Conservation (phyloP, 306 rosid species). For the Argentina anserina region DNA sequence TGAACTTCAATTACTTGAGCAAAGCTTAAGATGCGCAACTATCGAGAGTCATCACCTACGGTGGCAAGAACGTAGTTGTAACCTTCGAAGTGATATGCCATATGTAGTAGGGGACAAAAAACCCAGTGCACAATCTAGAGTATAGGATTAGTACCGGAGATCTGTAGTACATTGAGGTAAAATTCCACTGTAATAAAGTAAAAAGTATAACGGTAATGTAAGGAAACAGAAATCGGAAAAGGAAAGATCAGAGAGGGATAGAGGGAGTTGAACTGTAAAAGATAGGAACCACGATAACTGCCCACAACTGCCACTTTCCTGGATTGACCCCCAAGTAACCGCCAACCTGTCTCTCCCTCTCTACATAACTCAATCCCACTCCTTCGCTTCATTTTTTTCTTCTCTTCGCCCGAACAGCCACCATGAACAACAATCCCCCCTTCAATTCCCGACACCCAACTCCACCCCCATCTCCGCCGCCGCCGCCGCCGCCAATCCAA, state of each 20-base stretch:
- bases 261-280: constrained; percentile 9
- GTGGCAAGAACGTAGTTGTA: too few relatives aligned
- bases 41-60: too few relatives aligned
- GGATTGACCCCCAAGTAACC: constrained; percentile 15
- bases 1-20: too few relatives aligned
- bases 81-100: too few relatives aligned
- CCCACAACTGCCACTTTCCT: constrained; percentile 20
- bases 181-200: background rate
- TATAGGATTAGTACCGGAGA: too few relatives aligned
- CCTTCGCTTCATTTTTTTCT: background rate
- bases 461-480: background rate
- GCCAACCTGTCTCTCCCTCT: constrained; percentile 4
- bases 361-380: constrained; percentile 15
- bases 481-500: background rate
- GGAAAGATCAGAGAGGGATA: constrained; percentile 2
- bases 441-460: constrained; percentile 1
- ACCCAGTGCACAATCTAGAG: too few relatives aligned
- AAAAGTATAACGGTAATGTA: background rate
- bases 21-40: too few relatives aligned
- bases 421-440: constrained; percentile 15
- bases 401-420: background rate
- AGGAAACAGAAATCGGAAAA: background rate
- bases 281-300: constrained; percentile 21
- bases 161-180: too few relatives aligned
- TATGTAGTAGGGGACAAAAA: too few relatives aligned